phyloP scores from a whole-genome alignment of 2,329 filamentous ascomycete species.

The Talaromyces sp. region DNA sequence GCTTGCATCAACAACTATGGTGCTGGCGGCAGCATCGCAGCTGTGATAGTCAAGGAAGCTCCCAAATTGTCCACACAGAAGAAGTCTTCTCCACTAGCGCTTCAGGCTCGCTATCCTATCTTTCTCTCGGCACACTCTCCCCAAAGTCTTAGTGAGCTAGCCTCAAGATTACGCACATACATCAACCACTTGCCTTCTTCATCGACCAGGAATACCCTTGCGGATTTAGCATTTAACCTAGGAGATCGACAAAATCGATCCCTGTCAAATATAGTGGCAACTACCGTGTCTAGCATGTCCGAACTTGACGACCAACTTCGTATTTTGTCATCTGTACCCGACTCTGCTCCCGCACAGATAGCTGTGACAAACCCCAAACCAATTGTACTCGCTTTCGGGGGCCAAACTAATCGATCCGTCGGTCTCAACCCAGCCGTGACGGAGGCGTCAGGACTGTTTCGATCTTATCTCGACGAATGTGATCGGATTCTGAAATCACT shows the following conservation, averaged over 20 bases:
- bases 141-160: neutral
- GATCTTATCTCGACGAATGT: neutral
- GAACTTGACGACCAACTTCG: neutral
- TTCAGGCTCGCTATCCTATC: neutral
- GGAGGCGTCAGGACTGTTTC: neutral
- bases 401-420: neutral
- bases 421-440: neutral
- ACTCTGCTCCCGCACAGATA: neutral
- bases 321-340: neutral
- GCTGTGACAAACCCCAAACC: neutral
- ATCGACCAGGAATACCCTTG: neutral
- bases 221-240: neutral
- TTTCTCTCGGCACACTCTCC: neutral
- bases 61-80: neutral
- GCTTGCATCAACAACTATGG: constrained; percentile 1
- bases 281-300: neutral
- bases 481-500: neutral
- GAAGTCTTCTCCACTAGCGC: neutral
- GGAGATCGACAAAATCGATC: neutral
- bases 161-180: neutral
- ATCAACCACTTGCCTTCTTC: neutral
- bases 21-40: neutral
- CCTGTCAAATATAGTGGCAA: neutral
- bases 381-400: neutral
- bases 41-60: neutral